Evolutionary conservation across 2,329 filamentous ascomycete species (phyloP).

Genomic region (Venturia asperata): DNA sequence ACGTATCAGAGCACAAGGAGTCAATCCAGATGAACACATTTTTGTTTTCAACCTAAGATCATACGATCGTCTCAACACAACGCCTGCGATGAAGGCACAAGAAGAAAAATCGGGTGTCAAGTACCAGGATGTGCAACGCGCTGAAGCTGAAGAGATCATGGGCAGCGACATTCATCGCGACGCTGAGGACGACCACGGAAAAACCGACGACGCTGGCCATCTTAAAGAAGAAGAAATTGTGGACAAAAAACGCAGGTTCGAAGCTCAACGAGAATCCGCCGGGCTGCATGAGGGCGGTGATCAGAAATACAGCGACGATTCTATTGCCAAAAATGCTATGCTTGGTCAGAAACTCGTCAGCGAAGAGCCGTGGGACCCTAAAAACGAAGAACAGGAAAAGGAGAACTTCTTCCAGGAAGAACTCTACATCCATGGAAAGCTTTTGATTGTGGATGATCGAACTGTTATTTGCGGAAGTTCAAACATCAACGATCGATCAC

Average conservation of each 20-base stretch:
- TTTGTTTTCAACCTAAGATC: slow-evolving; percentile 92
- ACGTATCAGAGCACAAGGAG: slow-evolving; percentile 63
- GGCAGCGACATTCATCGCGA: slow-evolving; percentile 59
- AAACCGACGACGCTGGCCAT: slow-evolving; percentile 32
- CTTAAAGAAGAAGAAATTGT: slow-evolving; percentile 36
- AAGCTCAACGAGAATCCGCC: slow-evolving; percentile 36
- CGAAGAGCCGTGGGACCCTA: slow-evolving; percentile 70
- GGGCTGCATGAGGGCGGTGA: slow-evolving; percentile 34
- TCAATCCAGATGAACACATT: slow-evolving; percentile 70
- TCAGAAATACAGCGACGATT: slow-evolving; percentile 49
- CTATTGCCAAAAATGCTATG: slow-evolving; percentile 76
- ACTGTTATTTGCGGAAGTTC: slow-evolving; percentile 78
- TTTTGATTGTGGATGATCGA: slow-evolving; percentile 81
- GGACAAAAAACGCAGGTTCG: slow-evolving; percentile 42
- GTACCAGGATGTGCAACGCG: slow-evolving; percentile 80
- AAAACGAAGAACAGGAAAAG: slow-evolving; percentile 64
- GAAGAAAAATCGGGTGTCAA: slow-evolving; percentile 76
- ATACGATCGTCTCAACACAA: slow-evolving; percentile 88
- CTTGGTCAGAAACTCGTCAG: slow-evolving; percentile 54
- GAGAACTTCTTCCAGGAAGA: slow-evolving; percentile 92
- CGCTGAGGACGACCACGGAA: slow-evolving; percentile 23
- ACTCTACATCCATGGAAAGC: slow-evolving; percentile 88
- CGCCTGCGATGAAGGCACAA: slow-evolving; percentile 61
- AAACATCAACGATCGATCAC: slow-evolving; percentile 87
- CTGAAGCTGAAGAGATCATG: slow-evolving; percentile 86